Evolutionary conservation across 192 early-diverging fungal genomes (phyloP), one percentile per base, ranked within the genome.

Genomic region (Nowakowskiella sp.): DNA sequence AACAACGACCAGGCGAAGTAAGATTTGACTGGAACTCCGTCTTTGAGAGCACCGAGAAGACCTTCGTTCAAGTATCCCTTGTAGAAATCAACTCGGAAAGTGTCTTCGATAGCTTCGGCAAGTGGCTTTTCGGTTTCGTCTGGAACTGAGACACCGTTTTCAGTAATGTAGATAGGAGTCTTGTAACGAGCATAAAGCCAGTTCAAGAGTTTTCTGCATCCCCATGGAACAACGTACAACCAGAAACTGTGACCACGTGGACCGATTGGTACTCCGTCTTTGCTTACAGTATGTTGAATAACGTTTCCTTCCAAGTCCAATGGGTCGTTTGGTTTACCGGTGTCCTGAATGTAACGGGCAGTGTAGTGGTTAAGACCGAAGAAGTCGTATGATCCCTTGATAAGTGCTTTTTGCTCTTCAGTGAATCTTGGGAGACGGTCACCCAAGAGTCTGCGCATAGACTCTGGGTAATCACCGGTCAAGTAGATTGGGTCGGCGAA

Each of bases 351-450:
- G 48, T 58, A 72, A 29, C 27, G 31, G 5, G 67, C 10, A 34
- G 64, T 71, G 54, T 73, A 73, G 21, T 58, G 52, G 60, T 73
- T 73, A 29, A 70, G 46, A 21, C 51, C 68, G 44, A 72, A 54
- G 63, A 66, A 73, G 36, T 73, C 71, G 4, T 31, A 29, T n/a
- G 70, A 64, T 8, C 56, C 56, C 53, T 50, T 50, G 33, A 72
- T 43, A 4, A 73, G 21, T 1, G 39, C 47, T 22, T 62, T 33
- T 46, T 72, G 46, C 13, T 64, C 50, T 4, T n/a, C 26, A 9
- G 64, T 64, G 47, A 72, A 68, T 1, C 33, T 25, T 8, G 70
- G 68, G 23, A 69, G 31, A 10, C 46, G 47, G 8, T 26, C 16
- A 16, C 69, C 68, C 4, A 62, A 23, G 32, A 44, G 43, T 13